Conservation (phyloP, 164 flowering plant species). For the Annona squamosa region DNA sequence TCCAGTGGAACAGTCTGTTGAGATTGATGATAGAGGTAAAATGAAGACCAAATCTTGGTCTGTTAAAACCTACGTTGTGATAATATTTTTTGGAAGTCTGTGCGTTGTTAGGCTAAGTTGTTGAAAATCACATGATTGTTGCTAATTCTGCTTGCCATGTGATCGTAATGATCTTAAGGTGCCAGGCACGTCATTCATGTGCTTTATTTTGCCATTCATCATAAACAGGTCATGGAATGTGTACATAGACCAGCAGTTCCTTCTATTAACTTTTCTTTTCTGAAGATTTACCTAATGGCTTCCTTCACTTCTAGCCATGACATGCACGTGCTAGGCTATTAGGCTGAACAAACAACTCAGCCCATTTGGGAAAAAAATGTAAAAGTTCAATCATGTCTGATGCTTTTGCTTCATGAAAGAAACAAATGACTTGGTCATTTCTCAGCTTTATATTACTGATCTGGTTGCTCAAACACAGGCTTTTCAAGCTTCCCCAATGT, state of each 20-base stretch:
- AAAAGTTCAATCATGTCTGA: background rate
- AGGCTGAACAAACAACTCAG: background rate
- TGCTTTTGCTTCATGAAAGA: background rate
- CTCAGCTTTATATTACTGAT: conserved; percentile 12
- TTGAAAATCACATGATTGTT: background rate
- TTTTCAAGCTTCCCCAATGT: conserved; percentile 40
- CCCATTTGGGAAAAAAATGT: background rate
- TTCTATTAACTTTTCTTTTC: background rate
- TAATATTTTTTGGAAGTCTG: background rate
- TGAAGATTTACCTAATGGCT: background rate
- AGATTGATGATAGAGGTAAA: conserved; percentile 45
- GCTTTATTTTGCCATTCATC: background rate
- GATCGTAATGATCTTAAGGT: background rate
- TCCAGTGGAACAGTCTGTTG: conserved; percentile 14
- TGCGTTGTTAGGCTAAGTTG: background rate
- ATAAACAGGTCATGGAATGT: background rate
- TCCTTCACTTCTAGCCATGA: background rate
- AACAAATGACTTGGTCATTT: too few relatives aligned
- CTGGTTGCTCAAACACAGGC: conserved; percentile 31
- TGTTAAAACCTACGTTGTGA: background rate
- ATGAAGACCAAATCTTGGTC: background rate
- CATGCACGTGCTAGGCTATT: background rate
- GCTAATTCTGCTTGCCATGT: background rate
- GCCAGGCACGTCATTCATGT: background rate
- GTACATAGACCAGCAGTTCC: background rate